phyloP scores from a whole-genome alignment of 768 basidiomycete species.

The Mycena filopes region DNA sequence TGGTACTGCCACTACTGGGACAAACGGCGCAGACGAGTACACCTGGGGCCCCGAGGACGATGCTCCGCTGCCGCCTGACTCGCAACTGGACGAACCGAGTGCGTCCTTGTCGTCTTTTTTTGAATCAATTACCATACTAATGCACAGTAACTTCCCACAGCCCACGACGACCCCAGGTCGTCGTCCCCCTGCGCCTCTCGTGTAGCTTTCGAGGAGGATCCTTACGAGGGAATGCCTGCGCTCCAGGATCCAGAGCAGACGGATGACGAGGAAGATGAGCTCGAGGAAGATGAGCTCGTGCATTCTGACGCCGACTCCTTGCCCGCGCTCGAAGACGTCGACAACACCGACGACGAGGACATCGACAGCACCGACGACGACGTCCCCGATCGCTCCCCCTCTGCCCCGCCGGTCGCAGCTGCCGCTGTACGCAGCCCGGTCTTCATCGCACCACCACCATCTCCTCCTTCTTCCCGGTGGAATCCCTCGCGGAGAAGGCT shows the following conservation, averaged over 20 bases:
- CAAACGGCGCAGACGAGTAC: not conserved
- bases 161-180: too few relatives aligned
- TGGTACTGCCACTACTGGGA: too few relatives aligned
- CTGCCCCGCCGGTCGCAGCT: not conserved
- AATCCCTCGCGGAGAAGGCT: slow-evolving; percentile 7
- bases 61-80: not conserved
- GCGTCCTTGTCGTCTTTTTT: not conserved
- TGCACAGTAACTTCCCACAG: too few relatives aligned
- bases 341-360: not conserved
- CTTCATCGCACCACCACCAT: not conserved
- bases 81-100: not conserved
- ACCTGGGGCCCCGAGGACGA: not conserved
- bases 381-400: not conserved
- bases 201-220: too few relatives aligned
- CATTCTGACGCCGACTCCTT: not conserved
- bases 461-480: not conserved
- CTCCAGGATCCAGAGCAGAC: too few relatives aligned
- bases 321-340: not conserved
- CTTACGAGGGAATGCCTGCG: too few relatives aligned
- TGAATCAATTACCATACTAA: not conserved
- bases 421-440: not conserved
- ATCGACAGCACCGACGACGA: not conserved
- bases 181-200: too few relatives aligned
- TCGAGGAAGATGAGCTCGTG: not conserved
- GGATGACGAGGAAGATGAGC: not conserved